Evolutionary conservation across 2,329 filamentous ascomycete genomes (phyloP).

Genomic region (Botryotinia convoluta): DNA sequence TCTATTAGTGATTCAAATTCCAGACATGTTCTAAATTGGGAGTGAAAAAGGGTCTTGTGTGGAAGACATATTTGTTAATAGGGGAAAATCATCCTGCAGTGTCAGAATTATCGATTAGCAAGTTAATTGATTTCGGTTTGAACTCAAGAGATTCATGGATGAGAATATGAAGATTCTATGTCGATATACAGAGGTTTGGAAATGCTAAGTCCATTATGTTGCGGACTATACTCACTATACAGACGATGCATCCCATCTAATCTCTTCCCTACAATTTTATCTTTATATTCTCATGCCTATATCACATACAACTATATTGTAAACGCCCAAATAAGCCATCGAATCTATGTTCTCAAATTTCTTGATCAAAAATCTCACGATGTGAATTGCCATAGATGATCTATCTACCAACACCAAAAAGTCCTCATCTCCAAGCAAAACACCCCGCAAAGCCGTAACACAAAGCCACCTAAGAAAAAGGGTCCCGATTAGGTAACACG

Average conservation of each 20-base stretch:
- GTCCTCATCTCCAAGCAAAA: neutral
- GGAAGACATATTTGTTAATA: neutral
- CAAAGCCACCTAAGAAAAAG: neutral
- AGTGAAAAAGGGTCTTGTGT: neutral
- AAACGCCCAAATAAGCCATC: neutral
- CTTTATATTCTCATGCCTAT: neutral
- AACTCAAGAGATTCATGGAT: neutral
- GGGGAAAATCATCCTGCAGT: neutral
- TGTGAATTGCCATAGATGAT: neutral
- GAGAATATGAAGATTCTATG: neutral
- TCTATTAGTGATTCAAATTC: neutral
- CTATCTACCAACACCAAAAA: neutral
- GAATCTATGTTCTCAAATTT: neutral
- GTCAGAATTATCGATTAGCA: neutral
- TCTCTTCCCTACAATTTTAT: neutral
- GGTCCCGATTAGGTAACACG: neutral
- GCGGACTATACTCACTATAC: neutral
- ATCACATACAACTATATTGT: neutral
- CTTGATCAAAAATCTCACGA: neutral
- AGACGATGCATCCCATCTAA: neutral
- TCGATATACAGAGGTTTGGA: neutral
- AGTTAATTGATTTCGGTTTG: neutral
- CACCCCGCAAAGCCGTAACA: neutral
- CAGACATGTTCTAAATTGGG: neutral
- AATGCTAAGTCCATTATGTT: neutral